Evolutionary conservation across 352 stramenopile genomes (phyloP), one percentile per base, ranked within the genome.

Genomic region (Phytophthora brassicae): DNA sequence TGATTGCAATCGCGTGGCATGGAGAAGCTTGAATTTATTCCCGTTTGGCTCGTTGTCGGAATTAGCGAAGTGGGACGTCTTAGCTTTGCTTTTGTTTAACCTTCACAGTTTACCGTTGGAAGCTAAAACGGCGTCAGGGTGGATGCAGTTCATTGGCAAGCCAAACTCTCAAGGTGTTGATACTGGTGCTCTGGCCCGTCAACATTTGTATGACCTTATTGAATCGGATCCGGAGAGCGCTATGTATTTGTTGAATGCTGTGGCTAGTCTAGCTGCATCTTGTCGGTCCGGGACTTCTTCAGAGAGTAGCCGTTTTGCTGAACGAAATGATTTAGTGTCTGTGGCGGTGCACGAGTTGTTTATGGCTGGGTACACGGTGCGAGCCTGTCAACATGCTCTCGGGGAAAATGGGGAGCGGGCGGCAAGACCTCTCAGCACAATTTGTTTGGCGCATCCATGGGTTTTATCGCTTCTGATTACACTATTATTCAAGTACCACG

Each of bases 1-100:
- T 16, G 85, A 94, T 52, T 91, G 81, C 64, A 94, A 92, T 57
- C 77, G 82, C n/a, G 78, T 91, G 9, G 82, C 83, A 13, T 94
- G 85, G 85, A 77, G 84, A 51, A 86, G 77, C 60, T 76, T 94
- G 41, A 65, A 58, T 11, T 72, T 72, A 19, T 91, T 89, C 35
- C 85, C 85, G n/a, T 94, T 90, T 53, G 64, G 57, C 4, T 84
- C 83, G 6, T 50, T 95, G 6, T 90, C 81, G n/a, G 77, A 81
- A 14, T 48, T 84, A 13, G 86, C 84, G 4, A 90, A 92, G 50
- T 95, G 86, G 86, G 86, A 95, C 56, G 84, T 91, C 1, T 67
- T 95, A 19, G 82, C 77, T 17, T 51, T 92, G 14, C 51, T 92
- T 20, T 43, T 95, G 0, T 95, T 94, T 45, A 88, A 89, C 23